A percentile compares a stretch with the other conserved stretches of the same genome.
These are phyloP conservation scores for Amylocarpus encephaloides DNA, from an alignment of 2,329 filamentous ascomycete species.

Conservation along the genomic window DNA sequence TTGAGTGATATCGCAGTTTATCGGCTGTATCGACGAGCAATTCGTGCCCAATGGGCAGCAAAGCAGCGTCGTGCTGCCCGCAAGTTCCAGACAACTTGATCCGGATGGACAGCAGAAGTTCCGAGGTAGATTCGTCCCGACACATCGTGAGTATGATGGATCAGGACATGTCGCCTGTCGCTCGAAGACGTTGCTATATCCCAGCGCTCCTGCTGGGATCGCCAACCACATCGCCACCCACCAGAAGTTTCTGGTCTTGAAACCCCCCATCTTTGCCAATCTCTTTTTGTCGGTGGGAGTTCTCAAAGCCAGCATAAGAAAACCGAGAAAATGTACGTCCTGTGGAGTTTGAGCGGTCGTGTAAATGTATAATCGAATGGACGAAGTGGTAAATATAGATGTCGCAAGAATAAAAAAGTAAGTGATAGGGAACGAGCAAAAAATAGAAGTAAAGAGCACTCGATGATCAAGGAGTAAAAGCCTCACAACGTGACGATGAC, in stretches of 20 bases:
- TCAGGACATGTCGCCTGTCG: conserved; percentile 47
- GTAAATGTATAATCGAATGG: background rate
- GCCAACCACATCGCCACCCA: conserved; percentile 29
- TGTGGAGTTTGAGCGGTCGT: conserved; percentile 3
- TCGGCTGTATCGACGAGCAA: conserved; percentile 57
- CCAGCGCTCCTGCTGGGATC: conserved; percentile 34
- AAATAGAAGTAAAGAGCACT: no score
- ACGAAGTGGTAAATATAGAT: no score
- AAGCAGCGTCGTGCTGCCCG: conserved; percentile 58
- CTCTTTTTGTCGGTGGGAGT: background rate
- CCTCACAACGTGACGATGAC: no score
- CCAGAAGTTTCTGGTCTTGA: conserved; percentile 10
- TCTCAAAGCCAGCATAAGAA: background rate
- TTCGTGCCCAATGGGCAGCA: conserved; percentile 58
- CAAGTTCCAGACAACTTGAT: conserved; percentile 53
- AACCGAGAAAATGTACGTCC: background rate
- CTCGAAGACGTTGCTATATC: conserved; percentile 36
- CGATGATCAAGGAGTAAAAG: no score
- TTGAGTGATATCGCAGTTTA: conserved; percentile 55
- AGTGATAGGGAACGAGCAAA: no score
- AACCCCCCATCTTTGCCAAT: conserved; percentile 18
- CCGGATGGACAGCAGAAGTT: conserved; percentile 60
- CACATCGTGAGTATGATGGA: conserved; percentile 45
- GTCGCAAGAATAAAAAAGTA: no score
- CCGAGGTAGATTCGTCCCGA: conserved; percentile 44